Percentiles rank a stretch among this genome's conserved stretches.
Conservation (phyloP, 306 rosid genomes). For the Lathyrus tuberosus region DNA sequence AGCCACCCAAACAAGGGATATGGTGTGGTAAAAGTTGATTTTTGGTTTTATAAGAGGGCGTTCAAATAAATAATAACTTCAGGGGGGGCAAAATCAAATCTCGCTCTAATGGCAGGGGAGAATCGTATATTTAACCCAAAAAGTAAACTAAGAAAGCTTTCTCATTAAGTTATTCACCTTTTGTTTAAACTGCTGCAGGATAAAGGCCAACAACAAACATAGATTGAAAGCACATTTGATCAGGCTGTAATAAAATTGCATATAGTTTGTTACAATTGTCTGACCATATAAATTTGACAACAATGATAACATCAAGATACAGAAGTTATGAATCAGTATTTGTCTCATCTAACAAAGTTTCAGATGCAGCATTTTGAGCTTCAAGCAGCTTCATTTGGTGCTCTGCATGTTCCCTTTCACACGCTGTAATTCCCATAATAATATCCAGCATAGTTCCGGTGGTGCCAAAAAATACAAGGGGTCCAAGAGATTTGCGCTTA, state of each 20-base stretch:
- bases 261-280: conserved; percentile 31
- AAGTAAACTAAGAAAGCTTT: conserved; percentile 24
- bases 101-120: too few relatives aligned
- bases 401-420: conserved; percentile 94
- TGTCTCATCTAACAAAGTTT: conserved; percentile 44
- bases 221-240: conserved; percentile 1
- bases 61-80: too few relatives aligned
- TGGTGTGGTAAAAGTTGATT: too few relatives aligned
- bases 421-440: conserved; percentile 76
- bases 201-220: conserved; percentile 1
- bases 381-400: conserved; percentile 81
- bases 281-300: conserved; percentile 29
- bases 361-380: conserved; percentile 58
- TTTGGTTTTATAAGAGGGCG: too few relatives aligned
- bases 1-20: too few relatives aligned
- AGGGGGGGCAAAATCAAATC: too few relatives aligned
- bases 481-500: conserved; percentile 84
- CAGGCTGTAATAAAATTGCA: background rate
- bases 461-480: conserved; percentile 93
- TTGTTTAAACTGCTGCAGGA: conserved; percentile 3
- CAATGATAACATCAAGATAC: conserved; percentile 1
- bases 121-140: too few relatives aligned
- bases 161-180: conserved; percentile 18
- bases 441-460: conserved; percentile 96
- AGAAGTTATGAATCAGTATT: conserved; percentile 48